These are phyloP conservation scores for Trypethelium eluteriae DNA, from an alignment of 495 filamentous ascomycete genomes.

Conservation along the genomic window DNA sequence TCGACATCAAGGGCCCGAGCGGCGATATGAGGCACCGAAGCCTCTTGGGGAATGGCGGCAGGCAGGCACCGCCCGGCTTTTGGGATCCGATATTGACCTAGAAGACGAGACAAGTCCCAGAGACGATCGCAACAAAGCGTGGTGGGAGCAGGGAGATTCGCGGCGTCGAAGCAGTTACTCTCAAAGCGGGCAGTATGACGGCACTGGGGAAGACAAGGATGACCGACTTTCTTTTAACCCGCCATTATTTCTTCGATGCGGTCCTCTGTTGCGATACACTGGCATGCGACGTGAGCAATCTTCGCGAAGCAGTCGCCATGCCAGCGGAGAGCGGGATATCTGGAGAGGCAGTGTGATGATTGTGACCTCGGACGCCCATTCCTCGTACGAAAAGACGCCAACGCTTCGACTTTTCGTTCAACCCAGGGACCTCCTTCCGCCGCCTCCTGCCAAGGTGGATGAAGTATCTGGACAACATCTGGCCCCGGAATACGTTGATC, in stretches of 20 bases:
- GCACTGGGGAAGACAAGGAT: slow-evolving; percentile 27
- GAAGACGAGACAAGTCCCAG: slow-evolving; percentile 17
- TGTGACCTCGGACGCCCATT: slow-evolving; percentile 74
- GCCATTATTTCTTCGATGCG: slow-evolving; percentile 75
- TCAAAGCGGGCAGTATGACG: slow-evolving; percentile 25
- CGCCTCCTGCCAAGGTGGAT: slow-evolving; percentile 63
- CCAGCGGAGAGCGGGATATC: slow-evolving; percentile 53
- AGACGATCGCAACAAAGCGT: slow-evolving; percentile 23
- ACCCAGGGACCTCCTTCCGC: slow-evolving; percentile 73
- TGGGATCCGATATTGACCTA: slow-evolving; percentile 28
- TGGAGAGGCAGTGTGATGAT: slow-evolving; percentile 95
- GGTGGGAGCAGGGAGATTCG: slow-evolving; percentile 31
- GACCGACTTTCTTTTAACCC: slow-evolving; percentile 65
- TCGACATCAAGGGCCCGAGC: slow-evolving; percentile 24
- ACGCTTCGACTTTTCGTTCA: slow-evolving; percentile 76
- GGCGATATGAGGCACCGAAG: slow-evolving; percentile 23
- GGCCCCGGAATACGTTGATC: slow-evolving; percentile 76
- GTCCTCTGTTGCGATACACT: slow-evolving; percentile 80
- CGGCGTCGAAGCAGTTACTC: slow-evolving; percentile 18
- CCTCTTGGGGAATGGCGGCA: slow-evolving; percentile 35
- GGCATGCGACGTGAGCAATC: slow-evolving; percentile 59
- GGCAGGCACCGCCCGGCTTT: slow-evolving; percentile 24
- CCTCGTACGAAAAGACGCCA: slow-evolving; percentile 71
- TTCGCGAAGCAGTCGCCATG: slow-evolving; percentile 18
- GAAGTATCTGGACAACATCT: slow-evolving; percentile 54